Conservation (phyloP, 805 yeast species). For the Metschnikowia amazonensis region DNA sequence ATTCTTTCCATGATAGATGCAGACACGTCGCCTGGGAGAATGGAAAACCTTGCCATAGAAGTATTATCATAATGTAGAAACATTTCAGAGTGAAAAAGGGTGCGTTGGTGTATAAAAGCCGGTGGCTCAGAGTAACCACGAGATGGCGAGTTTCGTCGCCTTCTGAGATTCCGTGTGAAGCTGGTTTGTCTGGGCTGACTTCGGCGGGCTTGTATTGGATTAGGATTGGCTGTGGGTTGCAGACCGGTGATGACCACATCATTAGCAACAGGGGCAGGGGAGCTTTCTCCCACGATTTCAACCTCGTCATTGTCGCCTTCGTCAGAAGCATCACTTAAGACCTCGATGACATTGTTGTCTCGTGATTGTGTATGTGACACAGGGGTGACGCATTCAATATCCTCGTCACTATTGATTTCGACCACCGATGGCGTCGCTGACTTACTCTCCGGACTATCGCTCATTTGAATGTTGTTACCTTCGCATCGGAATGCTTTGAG, state of each 20-base stretch:
- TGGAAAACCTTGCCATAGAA: slow-evolving; percentile 5
- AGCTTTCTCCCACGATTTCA: slow-evolving; percentile 15
- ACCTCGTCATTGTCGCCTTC: slow-evolving; percentile 13
- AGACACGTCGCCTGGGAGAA: slow-evolving; percentile 13
- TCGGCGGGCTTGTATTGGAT: neutral
- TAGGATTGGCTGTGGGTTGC: slow-evolving; percentile 5
- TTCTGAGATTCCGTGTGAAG: slow-evolving; percentile 8
- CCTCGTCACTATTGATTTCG: slow-evolving; percentile 16
- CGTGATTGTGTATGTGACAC: neutral
- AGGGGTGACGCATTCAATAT: neutral
- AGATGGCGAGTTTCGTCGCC: slow-evolving; percentile 9
- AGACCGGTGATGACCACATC: slow-evolving; percentile 18
- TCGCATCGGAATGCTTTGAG: neutral
- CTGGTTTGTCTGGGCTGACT: neutral
- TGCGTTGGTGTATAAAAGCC: neutral
- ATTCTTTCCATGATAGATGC: slow-evolving; percentile 37
- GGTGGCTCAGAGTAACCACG: neutral
- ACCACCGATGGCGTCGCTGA: slow-evolving; percentile 13
- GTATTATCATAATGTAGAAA: slow-evolving; percentile 8
- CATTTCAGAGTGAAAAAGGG: slow-evolving; percentile 6
- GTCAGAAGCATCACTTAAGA: slow-evolving; percentile 15
- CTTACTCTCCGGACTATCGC: slow-evolving; percentile 9
- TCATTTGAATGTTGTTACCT: slow-evolving; percentile 8
- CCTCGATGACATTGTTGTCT: slow-evolving; percentile 12
- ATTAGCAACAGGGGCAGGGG: slow-evolving; percentile 2